A percentile compares a stretch with the other conserved stretches of the same genome.
Evolutionary conservation across 805 yeast species (phyloP).

Genomic region (Saccharomycopsis sp.): DNA sequence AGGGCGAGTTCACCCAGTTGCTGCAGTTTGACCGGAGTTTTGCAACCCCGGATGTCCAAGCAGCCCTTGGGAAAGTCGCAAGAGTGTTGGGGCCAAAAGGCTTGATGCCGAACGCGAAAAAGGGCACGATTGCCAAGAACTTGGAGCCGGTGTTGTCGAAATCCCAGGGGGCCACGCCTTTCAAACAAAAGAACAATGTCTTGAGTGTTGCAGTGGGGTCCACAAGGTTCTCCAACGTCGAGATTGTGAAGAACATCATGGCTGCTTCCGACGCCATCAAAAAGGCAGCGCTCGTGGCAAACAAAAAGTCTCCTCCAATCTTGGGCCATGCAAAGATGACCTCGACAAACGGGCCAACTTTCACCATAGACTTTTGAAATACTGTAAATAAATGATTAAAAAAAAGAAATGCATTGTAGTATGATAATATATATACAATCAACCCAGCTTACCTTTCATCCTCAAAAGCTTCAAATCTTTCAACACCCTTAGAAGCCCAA

Average conservation of each 20-base stretch:
- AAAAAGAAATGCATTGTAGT: too few relatives aligned
- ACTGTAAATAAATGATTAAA: background rate
- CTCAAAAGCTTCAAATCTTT: constrained; percentile 28
- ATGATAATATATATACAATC: too few relatives aligned
- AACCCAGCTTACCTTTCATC: too few relatives aligned
- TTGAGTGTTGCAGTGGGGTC: constrained; percentile 67
- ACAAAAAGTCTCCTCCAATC: constrained; percentile 57
- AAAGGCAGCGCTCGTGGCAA: constrained; percentile 43
- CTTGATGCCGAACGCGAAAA: constrained; percentile 77
- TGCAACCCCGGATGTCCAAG: constrained; percentile 75
- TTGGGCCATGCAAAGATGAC: constrained; percentile 62
- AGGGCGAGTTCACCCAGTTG: constrained; percentile 39
- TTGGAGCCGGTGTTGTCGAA: constrained; percentile 42
- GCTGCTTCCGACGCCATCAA: constrained; percentile 57
- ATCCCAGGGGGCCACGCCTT: constrained; percentile 61
- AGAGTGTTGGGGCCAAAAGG: constrained; percentile 81
- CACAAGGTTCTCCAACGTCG: constrained; percentile 67
- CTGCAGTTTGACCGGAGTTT: constrained; percentile 60
- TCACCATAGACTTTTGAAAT: constrained; percentile 46
- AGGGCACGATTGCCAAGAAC: constrained; percentile 76
- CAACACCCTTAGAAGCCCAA: constrained; percentile 41
- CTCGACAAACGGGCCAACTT: constrained; percentile 73
- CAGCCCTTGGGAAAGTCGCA: constrained; percentile 59
- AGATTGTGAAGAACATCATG: constrained; percentile 60
- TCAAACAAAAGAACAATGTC: constrained; percentile 60